These are phyloP conservation scores for Oidiodendron maius DNA, from an alignment of 495 filamentous ascomycete genomes.

Conservation along the genomic window DNA sequence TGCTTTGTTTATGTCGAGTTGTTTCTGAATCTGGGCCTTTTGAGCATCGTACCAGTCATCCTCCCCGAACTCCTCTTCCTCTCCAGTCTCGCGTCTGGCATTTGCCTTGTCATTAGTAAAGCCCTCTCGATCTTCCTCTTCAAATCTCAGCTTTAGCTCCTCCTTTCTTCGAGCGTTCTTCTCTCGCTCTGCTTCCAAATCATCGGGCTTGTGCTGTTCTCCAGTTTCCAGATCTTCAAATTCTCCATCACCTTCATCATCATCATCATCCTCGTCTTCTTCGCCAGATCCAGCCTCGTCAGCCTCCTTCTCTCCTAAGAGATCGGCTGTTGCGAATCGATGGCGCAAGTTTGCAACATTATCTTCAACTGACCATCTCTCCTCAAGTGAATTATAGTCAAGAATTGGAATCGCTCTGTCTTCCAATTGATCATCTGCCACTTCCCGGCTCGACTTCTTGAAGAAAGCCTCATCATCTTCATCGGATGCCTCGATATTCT, in stretches of 20 bases:
- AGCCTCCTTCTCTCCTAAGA: slow-evolving; percentile 44
- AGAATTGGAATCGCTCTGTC: slow-evolving; percentile 73
- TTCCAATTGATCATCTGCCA: slow-evolving; percentile 56
- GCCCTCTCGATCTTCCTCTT: slow-evolving; percentile 94
- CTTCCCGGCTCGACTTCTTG: slow-evolving; percentile 61
- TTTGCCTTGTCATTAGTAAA: slow-evolving; percentile 80
- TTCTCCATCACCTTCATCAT: slow-evolving; percentile 76
- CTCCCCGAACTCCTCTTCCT: slow-evolving; percentile 78
- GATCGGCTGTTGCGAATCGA: slow-evolving; percentile 66
- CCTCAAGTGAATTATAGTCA: slow-evolving; percentile 73
- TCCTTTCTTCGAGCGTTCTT: slow-evolving; percentile 89
- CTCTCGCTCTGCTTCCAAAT: slow-evolving; percentile 76
- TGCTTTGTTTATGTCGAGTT: slow-evolving; percentile 86
- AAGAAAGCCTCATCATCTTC: slow-evolving; percentile 80
- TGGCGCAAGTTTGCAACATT: slow-evolving; percentile 67
- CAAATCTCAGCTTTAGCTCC: slow-evolving; percentile 88
- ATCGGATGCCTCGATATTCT: slow-evolving; percentile 54
- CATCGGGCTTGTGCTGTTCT: slow-evolving; percentile 34
- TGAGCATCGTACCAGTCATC: slow-evolving; percentile 98
- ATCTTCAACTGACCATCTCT: slow-evolving; percentile 77
- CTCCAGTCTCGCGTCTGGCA: slow-evolving; percentile 53
- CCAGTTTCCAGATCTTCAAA: slow-evolving; percentile 87
- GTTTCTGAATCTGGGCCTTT: slow-evolving; percentile 90
- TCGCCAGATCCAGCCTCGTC: slow-evolving; percentile 45
- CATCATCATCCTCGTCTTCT: slow-evolving; percentile 33